phyloP scores from a whole-genome alignment of 2,329 filamentous ascomycete species.

The Colletotrichum lindemuthianum region DNA sequence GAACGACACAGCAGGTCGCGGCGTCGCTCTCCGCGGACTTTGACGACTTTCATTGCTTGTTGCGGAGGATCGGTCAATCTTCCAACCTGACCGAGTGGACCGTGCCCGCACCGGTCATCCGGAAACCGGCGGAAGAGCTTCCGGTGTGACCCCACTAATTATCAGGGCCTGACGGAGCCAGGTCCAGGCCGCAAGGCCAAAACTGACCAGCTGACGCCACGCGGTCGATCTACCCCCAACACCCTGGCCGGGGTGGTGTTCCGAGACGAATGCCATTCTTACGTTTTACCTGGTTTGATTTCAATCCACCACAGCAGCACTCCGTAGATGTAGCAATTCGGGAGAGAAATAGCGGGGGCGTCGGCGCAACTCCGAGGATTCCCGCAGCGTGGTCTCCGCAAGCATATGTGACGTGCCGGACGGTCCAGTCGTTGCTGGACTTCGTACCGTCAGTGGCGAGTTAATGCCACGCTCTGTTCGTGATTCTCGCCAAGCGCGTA shows the following conservation, averaged over 20 bases:
- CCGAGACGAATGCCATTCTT: constrained; percentile 21
- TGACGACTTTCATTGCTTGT: neutral
- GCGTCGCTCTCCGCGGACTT: too few relatives aligned
- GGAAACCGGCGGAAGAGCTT: constrained; percentile 30
- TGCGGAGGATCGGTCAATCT: constrained; percentile 2
- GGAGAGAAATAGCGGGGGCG: neutral
- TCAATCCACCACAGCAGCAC: constrained; percentile 19
- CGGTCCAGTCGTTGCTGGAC: neutral
- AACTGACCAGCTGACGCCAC: constrained; percentile 9
- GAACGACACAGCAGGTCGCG: too few relatives aligned
- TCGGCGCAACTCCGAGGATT: constrained; percentile 22
- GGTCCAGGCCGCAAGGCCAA: constrained; percentile 15
- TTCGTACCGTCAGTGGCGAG: too few relatives aligned
- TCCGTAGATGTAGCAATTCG: neutral
- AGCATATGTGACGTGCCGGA: neutral
- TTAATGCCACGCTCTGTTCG: neutral
- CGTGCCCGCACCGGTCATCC: constrained; percentile 26
- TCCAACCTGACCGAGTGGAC: constrained; percentile 26
- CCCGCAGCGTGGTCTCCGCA: neutral
- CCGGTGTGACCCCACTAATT: constrained; percentile 11
- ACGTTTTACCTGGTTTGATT: constrained; percentile 34
- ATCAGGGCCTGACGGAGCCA: neutral
- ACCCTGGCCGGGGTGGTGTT: constrained; percentile 19
- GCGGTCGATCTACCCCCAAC: neutral
- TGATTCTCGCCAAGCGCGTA: constrained; percentile 13